A percentile compares a stretch with the other conserved stretches of the same genome.
These are phyloP conservation scores for Monilinia laxa DNA, from an alignment of 2,329 filamentous ascomycete genomes.

Conservation along the genomic window DNA sequence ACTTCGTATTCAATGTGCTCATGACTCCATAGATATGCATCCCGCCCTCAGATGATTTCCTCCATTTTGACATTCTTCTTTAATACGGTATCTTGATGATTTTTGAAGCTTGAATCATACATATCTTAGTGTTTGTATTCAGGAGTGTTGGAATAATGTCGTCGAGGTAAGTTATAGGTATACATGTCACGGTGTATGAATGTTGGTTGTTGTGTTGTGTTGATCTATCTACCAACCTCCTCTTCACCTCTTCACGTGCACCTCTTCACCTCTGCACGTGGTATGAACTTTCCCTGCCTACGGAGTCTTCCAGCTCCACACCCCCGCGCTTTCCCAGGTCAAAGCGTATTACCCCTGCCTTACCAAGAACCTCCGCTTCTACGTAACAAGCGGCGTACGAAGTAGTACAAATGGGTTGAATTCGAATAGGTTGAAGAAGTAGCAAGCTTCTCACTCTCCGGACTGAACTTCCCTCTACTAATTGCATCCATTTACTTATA, in stretches of 20 bases:
- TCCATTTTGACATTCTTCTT: neutral
- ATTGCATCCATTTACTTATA: neutral
- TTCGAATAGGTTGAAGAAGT: too few relatives aligned
- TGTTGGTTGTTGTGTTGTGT: neutral
- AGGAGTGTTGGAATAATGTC: too few relatives aligned
- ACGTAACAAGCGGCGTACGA: conserved; percentile 23
- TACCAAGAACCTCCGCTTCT: conserved; percentile 10
- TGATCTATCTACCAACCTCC: conserved; percentile 3
- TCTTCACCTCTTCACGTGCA: neutral
- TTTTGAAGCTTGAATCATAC: too few relatives aligned
- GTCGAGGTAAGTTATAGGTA: conserved; percentile 9
- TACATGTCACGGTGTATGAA: too few relatives aligned
- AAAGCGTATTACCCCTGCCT: conserved; percentile 13
- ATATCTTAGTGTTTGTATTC: too few relatives aligned
- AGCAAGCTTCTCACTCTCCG: too few relatives aligned
- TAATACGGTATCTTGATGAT: neutral
- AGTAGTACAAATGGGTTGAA: neutral
- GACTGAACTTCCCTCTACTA: neutral
- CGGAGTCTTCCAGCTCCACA: neutral
- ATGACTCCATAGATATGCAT: neutral
- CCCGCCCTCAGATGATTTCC: neutral
- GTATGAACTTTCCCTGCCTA: too few relatives aligned
- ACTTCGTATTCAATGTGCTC: conserved; percentile 11
- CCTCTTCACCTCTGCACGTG: neutral
- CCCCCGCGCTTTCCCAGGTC: conserved; percentile 17